These are phyloP conservation scores for Persicaria tinctoria DNA, from an alignment of 148 eudicot genomes.

Conservation along the genomic window DNA sequence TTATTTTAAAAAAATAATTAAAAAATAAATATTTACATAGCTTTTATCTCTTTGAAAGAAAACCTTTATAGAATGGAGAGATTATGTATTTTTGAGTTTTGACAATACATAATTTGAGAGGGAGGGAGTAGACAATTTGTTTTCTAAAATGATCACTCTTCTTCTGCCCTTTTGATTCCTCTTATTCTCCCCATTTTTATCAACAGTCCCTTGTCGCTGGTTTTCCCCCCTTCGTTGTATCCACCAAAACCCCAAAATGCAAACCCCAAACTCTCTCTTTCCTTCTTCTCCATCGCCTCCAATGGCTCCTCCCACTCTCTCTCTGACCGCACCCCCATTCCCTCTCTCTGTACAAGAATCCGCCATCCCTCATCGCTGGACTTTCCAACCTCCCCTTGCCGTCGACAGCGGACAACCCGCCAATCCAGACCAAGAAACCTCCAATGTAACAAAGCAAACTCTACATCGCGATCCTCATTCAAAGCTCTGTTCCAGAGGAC, in stretches of 20 bases:
- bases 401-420: not conserved
- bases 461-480: not conserved
- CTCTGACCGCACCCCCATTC: not conserved
- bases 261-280: not conserved
- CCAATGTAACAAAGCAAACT: too few species aligned
- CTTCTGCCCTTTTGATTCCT: not conserved
- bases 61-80: too few species aligned
- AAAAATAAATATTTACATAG: too few species aligned
- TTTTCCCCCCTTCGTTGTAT: not conserved
- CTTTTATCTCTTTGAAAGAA: too few species aligned
- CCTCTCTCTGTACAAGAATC: not conserved
- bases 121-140: too few species aligned
- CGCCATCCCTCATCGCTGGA: slow-evolving; percentile 2
- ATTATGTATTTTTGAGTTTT: too few species aligned
- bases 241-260: not conserved
- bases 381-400: not conserved
- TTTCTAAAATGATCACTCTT: too few species aligned
- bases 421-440: not conserved
- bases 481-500: slow-evolving; percentile 56
- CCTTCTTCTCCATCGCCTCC: not conserved
- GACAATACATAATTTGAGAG: too few species aligned
- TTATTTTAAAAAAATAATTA: too few species aligned
- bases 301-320: not conserved
- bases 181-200: not conserved
- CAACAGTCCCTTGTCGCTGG: not conserved